Evolutionary conservation across 2,329 filamentous ascomycete genomes (phyloP).

Genomic region (Epichloe uncinata): DNA sequence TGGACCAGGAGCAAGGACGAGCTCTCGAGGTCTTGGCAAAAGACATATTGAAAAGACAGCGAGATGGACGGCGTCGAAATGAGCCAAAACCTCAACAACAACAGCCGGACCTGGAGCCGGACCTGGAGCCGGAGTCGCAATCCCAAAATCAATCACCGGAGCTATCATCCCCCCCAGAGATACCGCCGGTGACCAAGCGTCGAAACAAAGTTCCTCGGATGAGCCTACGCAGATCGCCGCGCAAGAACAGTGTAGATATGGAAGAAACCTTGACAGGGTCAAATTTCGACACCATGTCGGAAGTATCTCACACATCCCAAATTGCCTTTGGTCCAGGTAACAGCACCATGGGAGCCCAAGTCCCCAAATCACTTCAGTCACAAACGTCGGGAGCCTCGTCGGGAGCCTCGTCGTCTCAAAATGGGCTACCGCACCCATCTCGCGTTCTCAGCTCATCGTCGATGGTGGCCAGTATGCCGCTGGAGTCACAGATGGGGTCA

Average conservation of each 20-base stretch:
- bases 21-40: conserved; percentile 59
- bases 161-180: conserved; percentile 2
- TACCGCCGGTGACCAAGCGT: not conserved
- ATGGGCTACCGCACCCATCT: conserved; percentile 10
- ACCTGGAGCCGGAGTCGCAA: not conserved
- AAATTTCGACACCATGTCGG: conserved; percentile 14
- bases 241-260: conserved; percentile 8
- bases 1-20: conserved; percentile 40
- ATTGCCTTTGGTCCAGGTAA: conserved; percentile 12
- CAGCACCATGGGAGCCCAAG: conserved; percentile 9
- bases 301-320: conserved; percentile 12
- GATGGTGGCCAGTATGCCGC: conserved; percentile 12
- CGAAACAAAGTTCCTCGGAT: conserved; percentile 3
- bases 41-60: conserved; percentile 65
- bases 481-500: conserved; percentile 24
- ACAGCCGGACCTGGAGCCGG: not conserved
- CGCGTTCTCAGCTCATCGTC: conserved; percentile 14
- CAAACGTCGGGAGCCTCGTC: conserved; percentile 6
- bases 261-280: conserved; percentile 10
- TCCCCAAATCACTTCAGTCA: conserved; percentile 12
- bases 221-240: conserved; percentile 8
- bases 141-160: not conserved
- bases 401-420: conserved; percentile 8
- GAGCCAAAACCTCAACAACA: conserved; percentile 21
- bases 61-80: conserved; percentile 50